Base-by-base conservation (phyloP, 768 basidiomycete species). In the Phanerochaete carnosa region DNA sequence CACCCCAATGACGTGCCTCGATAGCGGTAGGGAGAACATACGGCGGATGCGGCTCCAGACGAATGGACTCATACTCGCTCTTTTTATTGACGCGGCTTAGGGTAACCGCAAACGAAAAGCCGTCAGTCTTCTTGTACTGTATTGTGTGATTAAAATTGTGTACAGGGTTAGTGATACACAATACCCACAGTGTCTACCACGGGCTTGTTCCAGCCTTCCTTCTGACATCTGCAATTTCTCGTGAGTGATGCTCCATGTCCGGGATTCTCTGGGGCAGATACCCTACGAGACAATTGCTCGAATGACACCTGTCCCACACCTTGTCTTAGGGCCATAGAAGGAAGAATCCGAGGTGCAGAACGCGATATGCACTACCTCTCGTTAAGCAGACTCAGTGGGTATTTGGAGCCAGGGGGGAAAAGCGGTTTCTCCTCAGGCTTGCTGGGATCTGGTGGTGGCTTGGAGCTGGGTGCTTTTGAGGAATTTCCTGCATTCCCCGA, bases 401-500 rank as follows among this genome's bases (percentile, higher is more conserved):
- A 90, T 75, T 97, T 96, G 63, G 83, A 95, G 22, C 93, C 93
- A 13, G 85, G 78, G 43, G 92, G 92, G 68, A 95, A 95, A 35
- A 95, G 74, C 0, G 88, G 81, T 58, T 82, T 83, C 33, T 82
- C 83, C 62, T 72, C 62, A 1, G 68, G 58, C 55, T 72, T 70
- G 28, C 54, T 35, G 62, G 60, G 8, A 67, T 67, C 58, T 3
- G 69, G 47, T 39, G 65, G 57, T 7, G 68, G 53, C 39, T 66
- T 69, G 16, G 65, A 32, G 16, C 25, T 39, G n/a, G 54, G 62
- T 13, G 77, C 65, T 63, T 91, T 94, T 32, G 88, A 81, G 1
- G 90, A 90, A 66, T 92, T 95, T 51, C 93, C 92, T n/a, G 92
- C 89, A 71, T 94, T 93, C 46, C 94, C 94, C 60, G 90, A 89